phyloP scores from a whole-genome alignment of 352 stramenopile species.

The Blastocystis sp. region DNA sequence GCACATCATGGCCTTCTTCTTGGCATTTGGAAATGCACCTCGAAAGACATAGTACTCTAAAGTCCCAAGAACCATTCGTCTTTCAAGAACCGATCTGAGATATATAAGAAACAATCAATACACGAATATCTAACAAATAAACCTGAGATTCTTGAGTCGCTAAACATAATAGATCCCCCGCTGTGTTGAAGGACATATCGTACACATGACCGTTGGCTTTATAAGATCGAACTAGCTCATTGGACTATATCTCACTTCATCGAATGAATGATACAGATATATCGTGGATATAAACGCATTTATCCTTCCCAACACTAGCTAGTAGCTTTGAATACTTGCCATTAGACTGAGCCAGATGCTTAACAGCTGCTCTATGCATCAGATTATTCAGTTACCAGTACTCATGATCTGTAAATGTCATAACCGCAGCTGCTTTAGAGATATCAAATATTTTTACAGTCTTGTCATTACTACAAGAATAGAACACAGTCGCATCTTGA shows the following conservation, averaged over 20 bases:
- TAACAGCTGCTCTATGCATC: neutral
- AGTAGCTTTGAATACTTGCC: conserved; percentile 25
- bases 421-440: neutral
- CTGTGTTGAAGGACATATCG: conserved; percentile 22
- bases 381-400: neutral
- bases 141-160: conserved; percentile 43
- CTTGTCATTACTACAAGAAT: conserved; percentile 21
- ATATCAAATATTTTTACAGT: conserved; percentile 57
- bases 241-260: neutral
- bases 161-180: conserved; percentile 14
- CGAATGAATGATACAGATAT: neutral
- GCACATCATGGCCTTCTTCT: neutral
- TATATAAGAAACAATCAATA: neutral
- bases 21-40: conserved; percentile 15
- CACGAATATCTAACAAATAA: conserved; percentile 55
- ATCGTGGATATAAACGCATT: conserved; percentile 17
- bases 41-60: neutral
- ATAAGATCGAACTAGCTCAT: conserved; percentile 26
- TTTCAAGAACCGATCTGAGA: neutral
- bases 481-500: neutral
- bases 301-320: conserved; percentile 12
- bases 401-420: conserved; percentile 1
- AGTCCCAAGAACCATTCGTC: neutral
- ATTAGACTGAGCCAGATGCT: conserved; percentile 19
- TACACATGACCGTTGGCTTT: conserved; percentile 42